These are phyloP conservation scores for Penicillium nucicola DNA, from an alignment of 495 filamentous ascomycete genomes.

Conservation along the genomic window DNA sequence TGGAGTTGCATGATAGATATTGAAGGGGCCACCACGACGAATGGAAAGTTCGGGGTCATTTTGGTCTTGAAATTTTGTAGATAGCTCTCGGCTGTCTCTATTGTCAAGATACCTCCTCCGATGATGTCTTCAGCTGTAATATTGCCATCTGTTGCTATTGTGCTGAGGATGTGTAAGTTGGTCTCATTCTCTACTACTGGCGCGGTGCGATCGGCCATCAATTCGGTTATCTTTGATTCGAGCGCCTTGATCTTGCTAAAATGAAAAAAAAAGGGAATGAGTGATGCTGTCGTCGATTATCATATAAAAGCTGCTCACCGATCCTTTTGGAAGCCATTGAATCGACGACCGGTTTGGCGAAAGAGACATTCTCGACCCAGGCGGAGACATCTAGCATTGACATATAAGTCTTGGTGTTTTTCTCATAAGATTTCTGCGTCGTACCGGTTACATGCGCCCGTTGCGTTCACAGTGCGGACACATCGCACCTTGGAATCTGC, in stretches of 20 bases:
- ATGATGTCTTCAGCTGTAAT: constrained; percentile 29
- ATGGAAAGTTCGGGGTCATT: constrained; percentile 30
- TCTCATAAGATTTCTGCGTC: background rate
- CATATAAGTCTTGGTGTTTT: background rate
- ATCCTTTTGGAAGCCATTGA: constrained; percentile 25
- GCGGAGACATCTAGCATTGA: constrained; percentile 15
- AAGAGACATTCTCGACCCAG: constrained; percentile 20
- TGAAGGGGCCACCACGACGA: constrained; percentile 23
- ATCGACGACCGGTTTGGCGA: constrained; percentile 21
- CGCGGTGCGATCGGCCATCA: constrained; percentile 5
- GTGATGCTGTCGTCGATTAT: no score
- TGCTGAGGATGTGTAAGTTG: background rate
- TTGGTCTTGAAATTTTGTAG: constrained; percentile 12
- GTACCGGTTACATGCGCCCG: constrained; percentile 16
- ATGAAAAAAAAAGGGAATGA: background rate
- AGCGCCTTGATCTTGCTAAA: constrained; percentile 21
- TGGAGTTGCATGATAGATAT: constrained; percentile 15
- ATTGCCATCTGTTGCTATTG: background rate
- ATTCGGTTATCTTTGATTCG: constrained; percentile 14
- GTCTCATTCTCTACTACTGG: background rate
- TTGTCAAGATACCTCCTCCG: constrained; percentile 3
- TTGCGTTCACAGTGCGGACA: constrained; percentile 11
- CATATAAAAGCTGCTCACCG: constrained; percentile 3
- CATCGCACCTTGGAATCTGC: constrained; percentile 27
- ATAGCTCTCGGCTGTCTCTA: constrained; percentile 23